A percentile compares a stretch with the other conserved stretches of the same genome.
phyloP scores from a whole-genome alignment of 768 basidiomycete species.

The Amanita phalloides region DNA sequence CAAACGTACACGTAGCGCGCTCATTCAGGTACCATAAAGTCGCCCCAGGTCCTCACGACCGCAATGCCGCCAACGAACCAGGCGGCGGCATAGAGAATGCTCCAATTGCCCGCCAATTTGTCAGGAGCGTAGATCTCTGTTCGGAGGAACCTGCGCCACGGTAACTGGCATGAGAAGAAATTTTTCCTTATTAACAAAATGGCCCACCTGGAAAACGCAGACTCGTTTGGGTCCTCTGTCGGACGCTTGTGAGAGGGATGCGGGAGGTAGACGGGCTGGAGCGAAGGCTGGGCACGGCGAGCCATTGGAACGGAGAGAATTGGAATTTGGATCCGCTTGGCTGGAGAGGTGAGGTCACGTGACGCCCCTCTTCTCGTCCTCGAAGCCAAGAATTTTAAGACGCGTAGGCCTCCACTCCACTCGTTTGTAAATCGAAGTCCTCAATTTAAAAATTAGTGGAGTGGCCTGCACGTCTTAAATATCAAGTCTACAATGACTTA shows the following conservation, averaged over 20 bases:
- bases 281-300: slow-evolving; percentile 46
- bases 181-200: neutral
- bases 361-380: neutral
- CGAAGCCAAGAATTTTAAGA: neutral
- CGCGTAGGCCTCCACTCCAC: neutral
- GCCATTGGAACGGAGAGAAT: slow-evolving; percentile 35
- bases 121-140: slow-evolving; percentile 65
- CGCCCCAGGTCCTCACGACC: slow-evolving; percentile 69
- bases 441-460: too few species aligned
- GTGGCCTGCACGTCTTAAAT: too few species aligned
- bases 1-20: neutral
- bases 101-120: slow-evolving; percentile 66
- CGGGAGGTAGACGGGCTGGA: slow-evolving; percentile 48
- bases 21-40: slow-evolving; percentile 61
- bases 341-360: slow-evolving; percentile 1
- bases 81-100: slow-evolving; percentile 50
- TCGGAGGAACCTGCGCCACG: slow-evolving; percentile 30
- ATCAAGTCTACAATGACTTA: neutral
- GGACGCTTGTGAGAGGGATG: slow-evolving; percentile 29
- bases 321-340: neutral
- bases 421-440: too few species aligned
- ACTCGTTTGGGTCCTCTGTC: slow-evolving; percentile 50
- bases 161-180: neutral
- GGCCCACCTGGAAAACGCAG: slow-evolving; percentile 38
- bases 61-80: slow-evolving; percentile 66